Conservation (phyloP, 1,139 yeast species). For the Debaryomycetaceae sp. region DNA sequence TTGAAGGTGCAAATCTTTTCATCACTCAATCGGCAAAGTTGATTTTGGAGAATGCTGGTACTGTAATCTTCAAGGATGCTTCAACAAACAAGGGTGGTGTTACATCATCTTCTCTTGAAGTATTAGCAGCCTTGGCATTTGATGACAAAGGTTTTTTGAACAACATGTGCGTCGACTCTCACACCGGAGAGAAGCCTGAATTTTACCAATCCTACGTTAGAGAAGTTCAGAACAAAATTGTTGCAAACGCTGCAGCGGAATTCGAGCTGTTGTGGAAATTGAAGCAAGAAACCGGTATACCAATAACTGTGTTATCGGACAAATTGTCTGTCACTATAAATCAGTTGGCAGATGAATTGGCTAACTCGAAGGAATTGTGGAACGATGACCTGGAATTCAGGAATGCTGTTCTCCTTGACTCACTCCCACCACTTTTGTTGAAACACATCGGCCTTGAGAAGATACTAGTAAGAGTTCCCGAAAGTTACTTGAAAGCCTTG, state of each 20-base stretch:
- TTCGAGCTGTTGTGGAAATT: constrained; percentile 86
- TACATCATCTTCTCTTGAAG: constrained; percentile 94
- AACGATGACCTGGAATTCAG: constrained; percentile 73
- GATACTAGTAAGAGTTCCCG: constrained; percentile 79
- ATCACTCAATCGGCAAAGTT: constrained; percentile 93
- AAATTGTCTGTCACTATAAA: constrained; percentile 83
- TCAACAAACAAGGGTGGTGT: constrained; percentile 99
- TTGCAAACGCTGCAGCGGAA: constrained; percentile 76
- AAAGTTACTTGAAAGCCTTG: constrained; percentile 80
- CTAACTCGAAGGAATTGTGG: constrained; percentile 83
- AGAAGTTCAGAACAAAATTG: constrained; percentile 75
- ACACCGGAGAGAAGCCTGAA: constrained; percentile 55
- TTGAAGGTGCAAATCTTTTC: constrained; percentile 96
- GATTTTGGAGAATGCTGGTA: constrained; percentile 81
- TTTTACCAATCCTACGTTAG: constrained; percentile 81
- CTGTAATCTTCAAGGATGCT: constrained; percentile 88
- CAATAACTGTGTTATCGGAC: constrained; percentile 81
- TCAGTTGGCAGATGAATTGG: constrained; percentile 84
- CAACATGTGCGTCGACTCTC: constrained; percentile 67
- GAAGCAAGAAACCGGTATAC: constrained; percentile 60
- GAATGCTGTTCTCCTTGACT: constrained; percentile 69
- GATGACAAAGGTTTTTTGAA: constrained; percentile 77
- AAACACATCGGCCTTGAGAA: constrained; percentile 71
- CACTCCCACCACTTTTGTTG: constrained; percentile 75
- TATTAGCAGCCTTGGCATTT: constrained; percentile 88